Percentiles rank a stretch among this genome's conserved stretches.
These are phyloP conservation scores for Trichoderma sp. DNA, from an alignment of 2,329 filamentous ascomycete species.

Conservation along the genomic window DNA sequence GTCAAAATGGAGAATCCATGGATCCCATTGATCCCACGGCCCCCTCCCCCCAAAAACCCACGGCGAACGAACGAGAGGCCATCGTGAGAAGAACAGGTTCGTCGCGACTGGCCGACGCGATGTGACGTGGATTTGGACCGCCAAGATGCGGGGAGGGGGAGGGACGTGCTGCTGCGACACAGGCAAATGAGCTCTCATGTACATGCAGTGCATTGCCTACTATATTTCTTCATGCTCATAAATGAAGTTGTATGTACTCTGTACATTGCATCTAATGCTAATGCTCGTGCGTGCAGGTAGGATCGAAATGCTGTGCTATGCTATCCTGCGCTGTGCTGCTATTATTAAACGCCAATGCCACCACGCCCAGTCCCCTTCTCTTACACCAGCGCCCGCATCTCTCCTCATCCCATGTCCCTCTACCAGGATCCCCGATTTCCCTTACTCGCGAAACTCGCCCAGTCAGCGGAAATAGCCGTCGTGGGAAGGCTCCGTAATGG, in stretches of 20 bases:
- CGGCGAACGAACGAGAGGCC: neutral
- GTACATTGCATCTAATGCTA: neutral
- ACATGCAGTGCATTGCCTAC: neutral
- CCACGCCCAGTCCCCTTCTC: neutral
- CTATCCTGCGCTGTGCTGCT: neutral
- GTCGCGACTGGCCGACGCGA: neutral
- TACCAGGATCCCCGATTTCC: neutral
- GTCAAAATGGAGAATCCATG: neutral
- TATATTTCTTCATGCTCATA: neutral
- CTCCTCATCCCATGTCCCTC: neutral
- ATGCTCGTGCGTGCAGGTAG: neutral
- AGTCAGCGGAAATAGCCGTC: slow-evolving; percentile 6
- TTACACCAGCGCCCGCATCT: neutral
- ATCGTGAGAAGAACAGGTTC: neutral
- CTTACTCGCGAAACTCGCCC: neutral
- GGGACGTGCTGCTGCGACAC: neutral
- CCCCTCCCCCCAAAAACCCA: neutral
- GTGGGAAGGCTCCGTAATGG: neutral
- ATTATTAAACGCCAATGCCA: neutral
- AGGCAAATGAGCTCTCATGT: neutral
- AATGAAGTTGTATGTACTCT: neutral
- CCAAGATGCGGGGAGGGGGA: slow-evolving; percentile 1
- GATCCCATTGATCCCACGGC: no score
- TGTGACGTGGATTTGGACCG: slow-evolving; percentile 1
- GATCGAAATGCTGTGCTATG: neutral